A percentile compares a stretch with the other conserved stretches of the same genome.
These are phyloP conservation scores for Ascodesmis nigricans DNA, from an alignment of 495 filamentous ascomycete genomes.

Conservation along the genomic window DNA sequence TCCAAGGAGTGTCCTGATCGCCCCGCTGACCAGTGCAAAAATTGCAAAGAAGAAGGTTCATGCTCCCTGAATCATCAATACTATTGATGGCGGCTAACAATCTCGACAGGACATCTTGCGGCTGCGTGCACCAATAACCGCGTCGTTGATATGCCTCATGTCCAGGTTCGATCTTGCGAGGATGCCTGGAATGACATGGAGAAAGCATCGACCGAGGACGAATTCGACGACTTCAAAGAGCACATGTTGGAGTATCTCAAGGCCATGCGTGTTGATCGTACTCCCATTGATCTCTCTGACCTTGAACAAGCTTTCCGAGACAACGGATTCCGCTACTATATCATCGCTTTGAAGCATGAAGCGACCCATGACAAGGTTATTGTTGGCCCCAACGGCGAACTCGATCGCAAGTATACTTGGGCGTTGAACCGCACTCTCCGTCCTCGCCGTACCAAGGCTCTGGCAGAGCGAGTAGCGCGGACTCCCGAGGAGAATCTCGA, in stretches of 20 bases:
- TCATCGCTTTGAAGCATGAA: slow-evolving; percentile 52
- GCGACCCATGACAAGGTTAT: slow-evolving; percentile 40
- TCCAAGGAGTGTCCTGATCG: slow-evolving; percentile 48
- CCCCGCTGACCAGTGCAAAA: slow-evolving; percentile 42
- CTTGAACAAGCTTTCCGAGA: slow-evolving; percentile 54
- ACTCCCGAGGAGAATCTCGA: slow-evolving; percentile 35
- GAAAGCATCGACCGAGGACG: slow-evolving; percentile 37
- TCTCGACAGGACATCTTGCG: slow-evolving; percentile 36
- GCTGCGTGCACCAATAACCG: slow-evolving; percentile 47
- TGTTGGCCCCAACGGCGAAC: slow-evolving; percentile 66
- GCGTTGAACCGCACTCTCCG: slow-evolving; percentile 42
- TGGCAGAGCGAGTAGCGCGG: slow-evolving; percentile 33
- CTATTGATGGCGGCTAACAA: slow-evolving; percentile 2
- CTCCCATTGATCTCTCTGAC: slow-evolving; percentile 40
- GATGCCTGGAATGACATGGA: slow-evolving; percentile 48
- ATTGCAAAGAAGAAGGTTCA: slow-evolving; percentile 52
- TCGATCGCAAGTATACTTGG: slow-evolving; percentile 52
- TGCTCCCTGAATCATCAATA: no score
- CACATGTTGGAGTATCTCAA: slow-evolving; percentile 52
- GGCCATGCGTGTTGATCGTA: no score
- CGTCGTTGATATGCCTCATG: slow-evolving; percentile 37
- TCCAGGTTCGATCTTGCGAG: slow-evolving; percentile 37
- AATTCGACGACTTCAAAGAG: slow-evolving; percentile 55
- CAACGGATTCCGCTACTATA: slow-evolving; percentile 37
- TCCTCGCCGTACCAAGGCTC: slow-evolving; percentile 37